Conservation (phyloP, 495 filamentous ascomycete species). For the Xylaria flabelliformis region DNA sequence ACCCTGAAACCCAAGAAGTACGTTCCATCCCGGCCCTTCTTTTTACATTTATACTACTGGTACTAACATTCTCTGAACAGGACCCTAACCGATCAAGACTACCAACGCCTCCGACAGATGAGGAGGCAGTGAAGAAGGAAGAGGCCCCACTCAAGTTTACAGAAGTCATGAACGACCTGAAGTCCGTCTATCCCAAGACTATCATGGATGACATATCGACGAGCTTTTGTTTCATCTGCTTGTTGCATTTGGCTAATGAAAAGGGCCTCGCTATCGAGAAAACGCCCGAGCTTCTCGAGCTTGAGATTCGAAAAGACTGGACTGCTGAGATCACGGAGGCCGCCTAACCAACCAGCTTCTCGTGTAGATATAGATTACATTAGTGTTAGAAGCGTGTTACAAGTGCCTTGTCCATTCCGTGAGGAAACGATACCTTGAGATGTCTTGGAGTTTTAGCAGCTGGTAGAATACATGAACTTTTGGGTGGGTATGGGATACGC, state of each 20-base stretch:
- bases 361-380: neutral
- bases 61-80: slow-evolving; percentile 26
- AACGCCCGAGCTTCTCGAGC: slow-evolving; percentile 60
- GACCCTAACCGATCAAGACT: slow-evolving; percentile 38
- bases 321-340: slow-evolving; percentile 55
- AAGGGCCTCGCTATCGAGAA: slow-evolving; percentile 81
- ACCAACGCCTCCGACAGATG: slow-evolving; percentile 40
- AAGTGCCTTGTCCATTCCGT: neutral
- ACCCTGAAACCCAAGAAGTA: slow-evolving; percentile 56
- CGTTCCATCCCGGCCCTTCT: slow-evolving; percentile 30
- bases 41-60: slow-evolving; percentile 5
- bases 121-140: slow-evolving; percentile 37
- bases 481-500: slow-evolving; percentile 13
- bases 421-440: neutral
- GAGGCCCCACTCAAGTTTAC: slow-evolving; percentile 76
- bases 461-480: neutral
- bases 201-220: slow-evolving; percentile 95
- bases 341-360: neutral
- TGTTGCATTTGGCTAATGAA: slow-evolving; percentile 96
- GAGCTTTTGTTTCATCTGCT: slow-evolving; percentile 94
- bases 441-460: neutral
- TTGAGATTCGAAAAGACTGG: slow-evolving; percentile 63
- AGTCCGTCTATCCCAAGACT: slow-evolving; percentile 81
- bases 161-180: slow-evolving; percentile 84
- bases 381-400: neutral